Percentiles rank a stretch among this genome's conserved stretches.
Conservation (phyloP, 73 alveolate species). For the Paramecium pentaurelia region DNA sequence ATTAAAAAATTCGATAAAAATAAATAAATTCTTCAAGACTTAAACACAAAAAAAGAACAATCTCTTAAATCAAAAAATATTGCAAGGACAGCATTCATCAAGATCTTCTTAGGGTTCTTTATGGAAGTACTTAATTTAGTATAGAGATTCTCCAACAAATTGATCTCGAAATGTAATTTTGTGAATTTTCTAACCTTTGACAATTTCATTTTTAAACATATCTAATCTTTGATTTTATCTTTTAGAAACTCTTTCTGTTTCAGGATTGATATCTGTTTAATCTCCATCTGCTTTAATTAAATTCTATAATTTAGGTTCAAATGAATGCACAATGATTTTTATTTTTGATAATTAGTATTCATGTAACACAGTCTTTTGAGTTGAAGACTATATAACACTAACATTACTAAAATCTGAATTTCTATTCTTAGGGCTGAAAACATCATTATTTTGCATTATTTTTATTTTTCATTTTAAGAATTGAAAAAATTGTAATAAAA, state of each 20-base stretch:
- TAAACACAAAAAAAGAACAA: not conserved
- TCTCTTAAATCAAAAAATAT: not conserved
- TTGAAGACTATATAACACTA: not conserved
- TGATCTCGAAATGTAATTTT: not conserved
- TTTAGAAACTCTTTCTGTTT: not conserved
- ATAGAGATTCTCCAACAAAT: not conserved
- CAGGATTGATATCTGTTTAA: not conserved
- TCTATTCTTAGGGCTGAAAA: not conserved
- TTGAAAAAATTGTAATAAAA: not conserved
- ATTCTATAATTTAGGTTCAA: not conserved
- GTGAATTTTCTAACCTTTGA: not conserved
- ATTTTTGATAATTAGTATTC: not conserved
- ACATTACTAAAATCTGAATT: not conserved
- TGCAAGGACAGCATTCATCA: constrained; percentile 20
- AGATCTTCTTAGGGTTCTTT: not conserved
- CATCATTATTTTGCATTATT: not conserved
- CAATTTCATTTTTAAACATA: not conserved
- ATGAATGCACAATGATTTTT: not conserved
- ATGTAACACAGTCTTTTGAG: not conserved
- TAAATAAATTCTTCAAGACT: not conserved
- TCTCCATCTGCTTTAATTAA: not conserved
- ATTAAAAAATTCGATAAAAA: not conserved
- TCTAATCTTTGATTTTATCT: not conserved
- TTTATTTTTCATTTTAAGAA: not conserved
- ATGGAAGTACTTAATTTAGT: not conserved